Percentiles rank a stretch among this genome's conserved stretches.
Conservation (phyloP, 495 filamentous ascomycete genomes). For the Penicillium daleae region DNA sequence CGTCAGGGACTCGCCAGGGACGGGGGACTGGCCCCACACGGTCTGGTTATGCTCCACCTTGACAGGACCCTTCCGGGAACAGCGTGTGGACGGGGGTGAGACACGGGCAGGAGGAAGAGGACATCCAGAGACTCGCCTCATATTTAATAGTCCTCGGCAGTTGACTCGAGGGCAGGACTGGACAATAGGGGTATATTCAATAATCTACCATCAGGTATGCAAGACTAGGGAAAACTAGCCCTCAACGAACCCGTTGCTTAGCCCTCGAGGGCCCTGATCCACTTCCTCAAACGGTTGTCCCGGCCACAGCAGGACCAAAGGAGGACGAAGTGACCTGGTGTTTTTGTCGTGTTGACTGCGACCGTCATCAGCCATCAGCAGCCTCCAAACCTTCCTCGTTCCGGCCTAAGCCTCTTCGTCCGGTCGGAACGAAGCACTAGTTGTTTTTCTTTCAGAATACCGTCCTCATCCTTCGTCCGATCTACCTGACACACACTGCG, state of each 20-base stretch:
- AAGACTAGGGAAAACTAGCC: too few relatives aligned
- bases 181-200: too few relatives aligned
- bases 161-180: too few relatives aligned
- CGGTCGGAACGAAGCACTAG: too few relatives aligned
- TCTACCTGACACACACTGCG: slow-evolving; percentile 18
- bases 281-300: slow-evolving; percentile 22
- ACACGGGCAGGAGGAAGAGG: neutral
- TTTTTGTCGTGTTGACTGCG: slow-evolving; percentile 21
- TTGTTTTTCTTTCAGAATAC: too few relatives aligned
- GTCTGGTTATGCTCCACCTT: slow-evolving; percentile 8
- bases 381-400: slow-evolving; percentile 5
- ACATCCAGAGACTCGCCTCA: too few relatives aligned
- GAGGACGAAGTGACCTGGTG: too few relatives aligned
- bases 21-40: slow-evolving; percentile 1
- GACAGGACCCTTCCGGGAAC: slow-evolving; percentile 17
- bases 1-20: slow-evolving; percentile 3
- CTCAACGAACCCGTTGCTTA: too few relatives aligned
- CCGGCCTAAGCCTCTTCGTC: neutral
- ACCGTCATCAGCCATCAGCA: slow-evolving; percentile 5
- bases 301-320: too few relatives aligned
- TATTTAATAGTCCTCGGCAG: too few relatives aligned
- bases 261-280: neutral
- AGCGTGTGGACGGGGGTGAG: too few relatives aligned
- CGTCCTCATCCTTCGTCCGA: neutral
- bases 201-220: too few relatives aligned